Evolutionary conservation across 106 monocot genomes (phyloP), one percentile per base, ranked within the genome.

Genomic region (Gastrodia elata): DNA sequence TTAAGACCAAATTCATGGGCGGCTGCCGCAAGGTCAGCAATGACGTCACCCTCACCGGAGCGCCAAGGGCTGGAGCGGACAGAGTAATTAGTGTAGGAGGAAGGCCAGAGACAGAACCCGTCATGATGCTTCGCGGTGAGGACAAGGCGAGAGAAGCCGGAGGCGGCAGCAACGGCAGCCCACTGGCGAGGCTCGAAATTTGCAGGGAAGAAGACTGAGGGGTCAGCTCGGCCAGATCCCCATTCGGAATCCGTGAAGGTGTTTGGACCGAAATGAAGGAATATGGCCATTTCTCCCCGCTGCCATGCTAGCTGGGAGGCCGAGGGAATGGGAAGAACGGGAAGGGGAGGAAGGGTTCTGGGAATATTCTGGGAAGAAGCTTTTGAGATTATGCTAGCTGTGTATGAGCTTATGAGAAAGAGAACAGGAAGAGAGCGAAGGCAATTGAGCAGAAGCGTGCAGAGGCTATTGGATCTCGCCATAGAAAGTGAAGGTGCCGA

Each of bases 101-200:
- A 93, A 9, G 93, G 90, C 97, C 97, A 93, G 39, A 97, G 90
- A 78, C 97, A 97, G 90, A 97, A 97, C 28, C 97, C 97, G 26
- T 97, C 97, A 65, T 97, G 97, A 80, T 97, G 97, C 78, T 97
- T 97, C 28, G 93, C 86, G 49, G 97, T 97, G 73, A 97, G 72
- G 22, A 97, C 81, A 34, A 91, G 68, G 43, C 90, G 72, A 0
- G 81, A 71, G 81, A 97, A 97, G 20, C 97, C 97, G 37, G 70
- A 57, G 32, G 77, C 70, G 2, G 52, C 39, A 22, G 96, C 96
- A 1, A 73, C 70, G 7, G 77, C 75, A 39, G 79, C 88, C 96
- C 96, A 97, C 81, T 97, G 96, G 41, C 75, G 57, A 59, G 97
- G 82, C 78, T 90, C 80, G 37, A 97, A 84, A 57, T 69, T 36